These are phyloP conservation scores for Teunomyces panamensis DNA, from an alignment of 805 yeast genomes.

Conservation along the genomic window DNA sequence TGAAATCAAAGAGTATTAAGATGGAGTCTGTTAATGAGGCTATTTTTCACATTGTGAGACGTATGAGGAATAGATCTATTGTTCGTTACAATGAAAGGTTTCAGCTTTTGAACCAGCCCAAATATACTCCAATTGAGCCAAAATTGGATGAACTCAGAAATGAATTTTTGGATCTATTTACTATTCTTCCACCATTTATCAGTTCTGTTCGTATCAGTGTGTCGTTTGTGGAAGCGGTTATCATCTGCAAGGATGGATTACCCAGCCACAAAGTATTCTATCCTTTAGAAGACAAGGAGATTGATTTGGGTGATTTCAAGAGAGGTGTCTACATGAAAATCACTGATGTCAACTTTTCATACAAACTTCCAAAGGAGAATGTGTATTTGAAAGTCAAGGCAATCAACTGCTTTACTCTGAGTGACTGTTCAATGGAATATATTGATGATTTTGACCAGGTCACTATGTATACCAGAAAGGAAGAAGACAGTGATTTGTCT, in stretches of 20 bases:
- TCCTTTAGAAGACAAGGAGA: slow-evolving; percentile 18
- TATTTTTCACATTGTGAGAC: slow-evolving; percentile 33
- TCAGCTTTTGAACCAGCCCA: background rate
- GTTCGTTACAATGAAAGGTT: slow-evolving; percentile 18
- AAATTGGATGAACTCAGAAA: background rate
- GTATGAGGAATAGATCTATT: slow-evolving; percentile 27
- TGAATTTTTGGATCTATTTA: slow-evolving; percentile 24
- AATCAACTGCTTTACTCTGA: slow-evolving; percentile 33
- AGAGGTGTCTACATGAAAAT: slow-evolving; percentile 36
- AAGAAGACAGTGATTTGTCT: slow-evolving; percentile 29
- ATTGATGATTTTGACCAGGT: slow-evolving; percentile 30
- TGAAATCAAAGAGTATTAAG: slow-evolving; percentile 24
- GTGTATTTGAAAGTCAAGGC: slow-evolving; percentile 18
- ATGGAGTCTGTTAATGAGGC: slow-evolving; percentile 35
- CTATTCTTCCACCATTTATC: slow-evolving; percentile 27
- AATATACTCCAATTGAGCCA: background rate
- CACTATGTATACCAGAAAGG: slow-evolving; percentile 18
- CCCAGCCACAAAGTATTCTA: slow-evolving; percentile 31
- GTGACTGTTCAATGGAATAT: slow-evolving; percentile 38
- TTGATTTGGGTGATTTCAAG: slow-evolving; percentile 35
- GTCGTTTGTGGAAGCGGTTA: slow-evolving; percentile 27
- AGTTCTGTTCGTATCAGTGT: slow-evolving; percentile 25
- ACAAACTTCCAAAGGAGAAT: slow-evolving; percentile 20
- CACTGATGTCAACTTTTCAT: slow-evolving; percentile 18
- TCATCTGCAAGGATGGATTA: slow-evolving; percentile 40